These are phyloP conservation scores for Dichotomocladium elegans DNA, from an alignment of 371 early-diverging fungal genomes.

Conservation along the genomic window DNA sequence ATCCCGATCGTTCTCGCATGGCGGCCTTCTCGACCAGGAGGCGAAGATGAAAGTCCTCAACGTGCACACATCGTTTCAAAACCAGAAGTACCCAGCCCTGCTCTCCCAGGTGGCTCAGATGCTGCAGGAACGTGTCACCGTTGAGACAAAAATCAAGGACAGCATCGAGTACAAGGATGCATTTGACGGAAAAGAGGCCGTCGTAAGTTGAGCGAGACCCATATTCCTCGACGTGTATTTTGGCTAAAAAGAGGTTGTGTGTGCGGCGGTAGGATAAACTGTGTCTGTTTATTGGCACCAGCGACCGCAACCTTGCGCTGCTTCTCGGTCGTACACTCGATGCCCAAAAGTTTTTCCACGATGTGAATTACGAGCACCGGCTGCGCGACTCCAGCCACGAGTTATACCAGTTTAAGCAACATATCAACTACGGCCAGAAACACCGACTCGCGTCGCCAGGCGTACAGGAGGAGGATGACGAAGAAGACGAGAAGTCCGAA, in stretches of 20 bases:
- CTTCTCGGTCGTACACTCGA: conserved; percentile 85
- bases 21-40: conserved; percentile 3
- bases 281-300: conserved; percentile 67
- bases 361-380: conserved; percentile 80
- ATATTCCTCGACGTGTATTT: no score
- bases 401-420: conserved; percentile 71
- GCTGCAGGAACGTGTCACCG: conserved; percentile 53
- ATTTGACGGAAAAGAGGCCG: conserved; percentile 82
- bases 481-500: conserved; percentile 23
- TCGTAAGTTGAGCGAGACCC: conserved; percentile 63
- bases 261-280: conserved; percentile 59
- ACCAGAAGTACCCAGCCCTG: conserved; percentile 69
- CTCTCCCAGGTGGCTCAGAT: conserved; percentile 77
- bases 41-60: conserved; percentile 14
- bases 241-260: neutral
- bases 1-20: conserved; percentile 41
- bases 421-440: conserved; percentile 12
- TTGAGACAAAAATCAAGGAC: conserved; percentile 65
- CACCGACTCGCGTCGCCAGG: neutral
- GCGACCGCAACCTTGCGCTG: conserved; percentile 82
- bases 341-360: conserved; percentile 85
- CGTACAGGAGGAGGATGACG: conserved; percentile 17
- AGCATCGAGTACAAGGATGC: conserved; percentile 75
- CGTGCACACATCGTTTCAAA: conserved; percentile 6
- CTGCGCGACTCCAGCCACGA: conserved; percentile 79